A percentile compares a stretch with the other conserved stretches of the same genome.
These are phyloP conservation scores for Salix udensis DNA, from an alignment of 345 rosid genomes.

Conservation along the genomic window DNA sequence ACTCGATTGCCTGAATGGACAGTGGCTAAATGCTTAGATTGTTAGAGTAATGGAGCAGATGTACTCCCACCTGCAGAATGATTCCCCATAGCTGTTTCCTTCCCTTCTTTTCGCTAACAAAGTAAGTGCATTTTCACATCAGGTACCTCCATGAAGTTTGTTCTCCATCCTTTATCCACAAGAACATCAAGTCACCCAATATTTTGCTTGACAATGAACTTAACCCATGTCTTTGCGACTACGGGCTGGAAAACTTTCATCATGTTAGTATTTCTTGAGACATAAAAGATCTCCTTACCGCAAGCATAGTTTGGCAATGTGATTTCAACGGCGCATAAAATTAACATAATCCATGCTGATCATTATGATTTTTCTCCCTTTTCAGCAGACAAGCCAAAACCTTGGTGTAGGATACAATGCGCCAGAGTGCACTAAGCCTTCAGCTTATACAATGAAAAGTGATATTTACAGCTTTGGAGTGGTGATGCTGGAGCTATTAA, in stretches of 20 bases:
- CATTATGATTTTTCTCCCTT: not conserved
- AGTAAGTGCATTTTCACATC: not conserved
- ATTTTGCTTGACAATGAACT: conserved; percentile 84
- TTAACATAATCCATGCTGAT: no score
- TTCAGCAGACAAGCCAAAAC: conserved; percentile 81
- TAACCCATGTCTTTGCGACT: conserved; percentile 74
- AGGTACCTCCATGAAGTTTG: conserved; percentile 94
- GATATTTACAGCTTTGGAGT: conserved; percentile 92
- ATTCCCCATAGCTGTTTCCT: no score
- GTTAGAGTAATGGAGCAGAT: no score
- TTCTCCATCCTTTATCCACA: conserved; percentile 81
- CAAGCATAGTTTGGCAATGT: no score
- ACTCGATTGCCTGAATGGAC: no score
- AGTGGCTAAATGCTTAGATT: no score
- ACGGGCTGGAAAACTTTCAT: conserved; percentile 73
- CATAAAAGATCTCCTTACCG: no score
- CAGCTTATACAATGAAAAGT: conserved; percentile 75
- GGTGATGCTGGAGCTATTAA: conserved; percentile 85
- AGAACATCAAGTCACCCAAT: conserved; percentile 91
- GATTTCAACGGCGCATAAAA: no score
- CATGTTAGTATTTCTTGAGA: conserved; percentile 36
- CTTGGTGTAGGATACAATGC: conserved; percentile 89
- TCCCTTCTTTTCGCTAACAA: no score
- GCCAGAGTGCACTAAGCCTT: conserved; percentile 76
- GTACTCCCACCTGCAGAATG: no score